Percentiles rank a stretch among this genome's conserved stretches.
Conservation (phyloP, 495 filamentous ascomycete genomes). For the Cenococcum geophilum region DNA sequence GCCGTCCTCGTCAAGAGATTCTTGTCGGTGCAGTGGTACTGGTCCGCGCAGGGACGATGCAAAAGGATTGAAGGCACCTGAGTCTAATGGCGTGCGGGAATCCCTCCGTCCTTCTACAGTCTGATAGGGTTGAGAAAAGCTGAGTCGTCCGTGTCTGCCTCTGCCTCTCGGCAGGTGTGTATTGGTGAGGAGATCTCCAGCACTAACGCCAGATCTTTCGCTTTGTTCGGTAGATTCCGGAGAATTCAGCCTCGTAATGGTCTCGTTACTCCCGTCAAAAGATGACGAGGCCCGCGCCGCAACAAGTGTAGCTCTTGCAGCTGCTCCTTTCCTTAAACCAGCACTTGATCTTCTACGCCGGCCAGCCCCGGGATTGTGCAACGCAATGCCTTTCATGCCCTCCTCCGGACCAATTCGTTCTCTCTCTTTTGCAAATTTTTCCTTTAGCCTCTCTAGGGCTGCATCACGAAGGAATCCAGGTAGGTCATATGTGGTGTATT, state of each 20-base stretch:
- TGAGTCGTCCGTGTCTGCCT: slow-evolving; percentile 36
- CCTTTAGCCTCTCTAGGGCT: slow-evolving; percentile 79
- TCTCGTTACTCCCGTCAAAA: slow-evolving; percentile 18
- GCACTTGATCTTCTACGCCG: slow-evolving; percentile 65
- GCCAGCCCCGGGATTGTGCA: slow-evolving; percentile 73
- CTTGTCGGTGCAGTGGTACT: slow-evolving; percentile 55
- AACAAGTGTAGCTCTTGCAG: slow-evolving; percentile 49
- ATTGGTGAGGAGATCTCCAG: slow-evolving; percentile 73
- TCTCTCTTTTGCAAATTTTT: slow-evolving; percentile 77
- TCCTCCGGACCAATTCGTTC: slow-evolving; percentile 83
- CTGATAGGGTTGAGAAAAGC: slow-evolving; percentile 41
- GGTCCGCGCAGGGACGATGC: slow-evolving; percentile 48
- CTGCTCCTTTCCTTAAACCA: slow-evolving; percentile 72
- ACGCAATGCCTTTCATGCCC: slow-evolving; percentile 83
- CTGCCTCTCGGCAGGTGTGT: slow-evolving; percentile 65
- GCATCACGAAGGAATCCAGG: slow-evolving; percentile 86
- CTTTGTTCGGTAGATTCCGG: slow-evolving; percentile 22
- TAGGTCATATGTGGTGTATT: slow-evolving; percentile 83
- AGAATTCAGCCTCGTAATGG: slow-evolving; percentile 43
- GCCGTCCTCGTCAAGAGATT: slow-evolving; percentile 74
- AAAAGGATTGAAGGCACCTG: slow-evolving; percentile 39
- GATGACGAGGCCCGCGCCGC: slow-evolving; percentile 21
- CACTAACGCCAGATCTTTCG: slow-evolving; percentile 34
- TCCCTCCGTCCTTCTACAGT: slow-evolving; percentile 29
- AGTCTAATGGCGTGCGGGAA: slow-evolving; percentile 52